A percentile compares a stretch with the other conserved stretches of the same genome.
Evolutionary conservation across 2,329 filamentous ascomycete species (phyloP).

Genomic region (Alternaria ventricosa): DNA sequence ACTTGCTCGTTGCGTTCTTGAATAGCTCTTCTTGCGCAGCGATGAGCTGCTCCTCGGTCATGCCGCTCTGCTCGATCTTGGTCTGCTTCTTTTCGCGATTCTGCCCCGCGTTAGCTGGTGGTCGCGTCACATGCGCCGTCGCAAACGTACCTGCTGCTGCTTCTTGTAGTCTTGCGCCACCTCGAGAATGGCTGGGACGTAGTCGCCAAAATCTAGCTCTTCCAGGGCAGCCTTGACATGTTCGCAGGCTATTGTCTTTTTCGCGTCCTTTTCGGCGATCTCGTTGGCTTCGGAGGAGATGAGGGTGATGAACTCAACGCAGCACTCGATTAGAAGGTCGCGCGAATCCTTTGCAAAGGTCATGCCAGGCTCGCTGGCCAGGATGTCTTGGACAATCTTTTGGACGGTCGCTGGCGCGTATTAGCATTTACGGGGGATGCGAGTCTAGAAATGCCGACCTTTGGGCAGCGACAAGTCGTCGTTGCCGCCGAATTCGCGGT

Average conservation of each 20-base stretch:
- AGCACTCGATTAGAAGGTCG: conserved; percentile 96
- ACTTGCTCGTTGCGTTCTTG: conserved; percentile 76
- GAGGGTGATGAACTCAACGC: conserved; percentile 97
- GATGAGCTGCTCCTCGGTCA: conserved; percentile 88
- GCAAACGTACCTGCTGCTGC: conserved; percentile 75
- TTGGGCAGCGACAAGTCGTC: conserved; percentile 53
- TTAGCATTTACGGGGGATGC: conserved; percentile 13
- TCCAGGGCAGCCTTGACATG: conserved; percentile 95
- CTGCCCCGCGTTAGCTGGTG: conserved; percentile 55
- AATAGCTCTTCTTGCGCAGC: conserved; percentile 92
- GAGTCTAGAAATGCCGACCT: conserved; percentile 30
- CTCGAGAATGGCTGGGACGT: conserved; percentile 84
- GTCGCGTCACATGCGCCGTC: neutral
- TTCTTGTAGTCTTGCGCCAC: conserved; percentile 93
- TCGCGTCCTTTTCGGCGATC: conserved; percentile 97
- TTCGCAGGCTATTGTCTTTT: conserved; percentile 98
- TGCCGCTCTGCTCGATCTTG: conserved; percentile 93
- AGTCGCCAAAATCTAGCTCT: conserved; percentile 90
- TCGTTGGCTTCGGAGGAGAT: conserved; percentile 99
- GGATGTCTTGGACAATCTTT: conserved; percentile 92
- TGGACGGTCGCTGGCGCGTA: conserved; percentile 66
- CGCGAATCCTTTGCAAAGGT: conserved; percentile 94
- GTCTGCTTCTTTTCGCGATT: conserved; percentile 95
- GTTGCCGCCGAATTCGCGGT: conserved; percentile 53
- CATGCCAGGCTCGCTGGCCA: conserved; percentile 76